These are phyloP conservation scores for Tricholoma sp. DNA, from an alignment of 768 basidiomycete genomes.

Conservation along the genomic window DNA sequence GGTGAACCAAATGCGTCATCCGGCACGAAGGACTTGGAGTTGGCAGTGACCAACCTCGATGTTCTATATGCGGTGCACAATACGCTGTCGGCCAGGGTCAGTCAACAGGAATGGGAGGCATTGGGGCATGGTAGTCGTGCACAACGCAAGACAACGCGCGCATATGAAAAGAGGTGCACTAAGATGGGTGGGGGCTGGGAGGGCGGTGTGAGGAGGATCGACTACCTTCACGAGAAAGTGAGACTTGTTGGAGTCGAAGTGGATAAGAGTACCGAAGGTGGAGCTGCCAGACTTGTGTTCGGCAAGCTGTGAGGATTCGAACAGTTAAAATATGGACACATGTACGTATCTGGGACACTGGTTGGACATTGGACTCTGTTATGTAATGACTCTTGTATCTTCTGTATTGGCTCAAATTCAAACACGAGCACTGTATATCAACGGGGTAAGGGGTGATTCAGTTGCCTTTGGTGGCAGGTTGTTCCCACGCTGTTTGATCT, in stretches of 20 bases:
- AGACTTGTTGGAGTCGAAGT: conserved; percentile 58
- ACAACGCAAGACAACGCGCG: conserved; percentile 54
- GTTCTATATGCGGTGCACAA: conserved; percentile 56
- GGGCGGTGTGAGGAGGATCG: conserved; percentile 60
- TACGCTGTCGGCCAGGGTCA: conserved; percentile 51
- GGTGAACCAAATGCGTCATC: conserved; percentile 28
- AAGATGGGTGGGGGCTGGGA: conserved; percentile 64
- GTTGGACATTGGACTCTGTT: no score
- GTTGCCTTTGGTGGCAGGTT: no score
- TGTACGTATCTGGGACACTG: no score
- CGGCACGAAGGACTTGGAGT: conserved; percentile 46
- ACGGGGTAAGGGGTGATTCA: no score
- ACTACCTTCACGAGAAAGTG: conserved; percentile 62
- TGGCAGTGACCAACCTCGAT: conserved; percentile 55
- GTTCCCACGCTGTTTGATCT: no score
- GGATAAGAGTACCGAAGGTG: conserved; percentile 29
- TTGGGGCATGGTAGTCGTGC: conserved; percentile 50
- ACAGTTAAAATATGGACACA: no score
- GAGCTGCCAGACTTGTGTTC: conserved; percentile 9
- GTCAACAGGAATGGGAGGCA: conserved; percentile 59
- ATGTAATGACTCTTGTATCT: no score
- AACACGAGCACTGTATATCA: no score
- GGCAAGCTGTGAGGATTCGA: background rate
- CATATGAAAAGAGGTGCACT: conserved; percentile 59
- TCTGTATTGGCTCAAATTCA: no score